These are phyloP conservation scores for Naganishia cerealis DNA, from an alignment of 1,284 basidiomycete genomes.

Conservation along the genomic window DNA sequence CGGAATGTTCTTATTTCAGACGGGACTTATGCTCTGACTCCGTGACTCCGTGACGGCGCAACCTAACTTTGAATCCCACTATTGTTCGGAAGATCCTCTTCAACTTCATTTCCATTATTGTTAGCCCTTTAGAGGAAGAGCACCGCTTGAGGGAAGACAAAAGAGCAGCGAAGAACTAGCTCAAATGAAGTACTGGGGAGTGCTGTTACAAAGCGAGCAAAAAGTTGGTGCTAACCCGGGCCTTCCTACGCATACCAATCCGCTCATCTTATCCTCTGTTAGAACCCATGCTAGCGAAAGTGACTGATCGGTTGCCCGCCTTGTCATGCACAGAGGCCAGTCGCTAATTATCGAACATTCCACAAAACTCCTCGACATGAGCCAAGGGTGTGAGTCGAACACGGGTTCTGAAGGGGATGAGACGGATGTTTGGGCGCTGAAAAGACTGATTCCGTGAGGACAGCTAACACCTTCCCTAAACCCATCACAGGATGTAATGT, in stretches of 20 bases:
- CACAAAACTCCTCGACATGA: conserved; percentile 29
- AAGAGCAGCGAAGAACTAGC: background rate
- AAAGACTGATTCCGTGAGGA: conserved; percentile 29
- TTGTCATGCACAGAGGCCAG: conserved; percentile 27
- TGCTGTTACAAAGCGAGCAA: background rate
- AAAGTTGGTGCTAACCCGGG: conserved; percentile 27
- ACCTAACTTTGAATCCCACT: too few species aligned
- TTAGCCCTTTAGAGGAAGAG: too few species aligned
- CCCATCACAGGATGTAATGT: conserved; percentile 24
- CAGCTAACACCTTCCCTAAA: conserved; percentile 31
- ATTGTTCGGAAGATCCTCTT: too few species aligned
- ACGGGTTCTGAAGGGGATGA: conserved; percentile 30
- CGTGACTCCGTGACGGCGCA: too few species aligned
- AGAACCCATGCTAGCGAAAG: conserved; percentile 31
- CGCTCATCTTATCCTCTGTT: conserved; percentile 28
- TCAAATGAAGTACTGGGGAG: background rate
- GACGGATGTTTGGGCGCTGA: conserved; percentile 31
- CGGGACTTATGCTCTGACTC: too few species aligned
- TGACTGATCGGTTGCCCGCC: conserved; percentile 31
- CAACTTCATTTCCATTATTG: too few species aligned
- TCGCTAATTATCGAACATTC: conserved; percentile 29
- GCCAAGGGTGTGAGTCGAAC: conserved; percentile 30
- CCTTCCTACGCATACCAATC: conserved; percentile 25
- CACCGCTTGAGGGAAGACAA: too few species aligned
- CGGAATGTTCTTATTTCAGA: too few species aligned